Base-by-base conservation (phyloP, 345 rosid genomes). In the Streptanthus diversifolius region DNA sequence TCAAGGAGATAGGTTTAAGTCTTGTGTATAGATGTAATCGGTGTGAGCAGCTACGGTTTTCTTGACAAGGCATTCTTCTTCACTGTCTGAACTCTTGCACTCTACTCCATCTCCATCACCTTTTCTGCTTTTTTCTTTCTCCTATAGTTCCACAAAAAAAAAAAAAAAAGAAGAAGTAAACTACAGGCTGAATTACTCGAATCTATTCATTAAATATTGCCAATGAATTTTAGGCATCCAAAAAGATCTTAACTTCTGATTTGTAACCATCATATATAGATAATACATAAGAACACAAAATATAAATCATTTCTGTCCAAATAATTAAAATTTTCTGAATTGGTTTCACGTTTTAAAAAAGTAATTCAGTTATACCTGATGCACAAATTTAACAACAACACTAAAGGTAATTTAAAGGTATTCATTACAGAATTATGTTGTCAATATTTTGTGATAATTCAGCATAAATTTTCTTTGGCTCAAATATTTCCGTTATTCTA, bases 11-110 rank as follows among this genome's bases (percentile, higher is more conserved):
- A 36, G 37, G 36, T 69, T 63, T 47, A 73, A 37, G 68, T 82
- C 83, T 79, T 85, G 83, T 5, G 90, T 84, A 77, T 84, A 85
- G 74, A 88, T 84, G 70, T 82, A 80, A 77, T 82, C 88, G 2
- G 85, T 77, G 77, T 85, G 90, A 65, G 79, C 83, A 65, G 68
- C 81, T 79, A 75, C 53, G 17, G 77, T 62, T 68, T 76, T 81
- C 74, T 79, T 79, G 13, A 80, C 66, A 77, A 83, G 68, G 55
- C 87, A 84, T 63, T 84, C 86, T 49, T 84, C 86, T 54, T 83
- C 83, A 53, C 57, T 79, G 17, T 67, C 79, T 49, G 76, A 27
- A 22, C 68, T 77, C 45, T 39, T 57, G 73, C 85, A 85, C n/a
- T 71, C 85, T 39, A 69, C 84, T 29, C 64, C 70, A 29, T 66